These are phyloP conservation scores for Priceomyces castillae DNA, from an alignment of 805 yeast species.

Conservation along the genomic window DNA sequence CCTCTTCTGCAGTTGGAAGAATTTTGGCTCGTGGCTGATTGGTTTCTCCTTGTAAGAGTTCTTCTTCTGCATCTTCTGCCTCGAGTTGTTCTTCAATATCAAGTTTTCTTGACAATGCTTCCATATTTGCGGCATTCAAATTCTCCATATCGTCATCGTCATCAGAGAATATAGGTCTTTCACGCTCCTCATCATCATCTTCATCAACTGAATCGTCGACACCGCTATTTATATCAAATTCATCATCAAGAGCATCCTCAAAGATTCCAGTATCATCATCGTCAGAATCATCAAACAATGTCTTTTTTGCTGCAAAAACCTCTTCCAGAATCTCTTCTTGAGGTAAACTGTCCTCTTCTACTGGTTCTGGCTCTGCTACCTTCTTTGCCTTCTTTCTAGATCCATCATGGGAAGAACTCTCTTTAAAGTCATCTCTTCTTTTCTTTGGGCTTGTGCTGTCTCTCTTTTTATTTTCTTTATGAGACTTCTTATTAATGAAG, in stretches of 20 bases:
- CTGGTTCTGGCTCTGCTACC: slow-evolving; percentile 36
- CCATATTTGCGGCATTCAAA: slow-evolving; percentile 80
- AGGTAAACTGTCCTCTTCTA: slow-evolving; percentile 58
- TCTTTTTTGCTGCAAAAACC: slow-evolving; percentile 64
- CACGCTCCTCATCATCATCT: slow-evolving; percentile 56
- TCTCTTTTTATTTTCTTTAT: slow-evolving; percentile 39
- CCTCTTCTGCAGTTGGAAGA: slow-evolving; percentile 71
- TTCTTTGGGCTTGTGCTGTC: slow-evolving; percentile 15
- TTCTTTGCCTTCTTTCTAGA: slow-evolving; percentile 16
- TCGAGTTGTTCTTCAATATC: slow-evolving; percentile 55
- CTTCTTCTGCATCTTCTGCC: slow-evolving; percentile 49
- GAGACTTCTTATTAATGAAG: slow-evolving; percentile 48
- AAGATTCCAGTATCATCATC: slow-evolving; percentile 50
- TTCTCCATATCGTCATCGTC: slow-evolving; percentile 63
- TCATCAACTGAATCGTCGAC: slow-evolving; percentile 21
- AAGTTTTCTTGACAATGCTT: slow-evolving; percentile 63
- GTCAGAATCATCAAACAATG: slow-evolving; percentile 75
- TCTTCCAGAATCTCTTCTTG: slow-evolving; percentile 41
- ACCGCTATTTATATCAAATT: slow-evolving; percentile 32
- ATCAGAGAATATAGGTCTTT: slow-evolving; percentile 78
- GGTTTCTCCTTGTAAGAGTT: slow-evolving; percentile 55
- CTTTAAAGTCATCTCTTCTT: slow-evolving; percentile 8
- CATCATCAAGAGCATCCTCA: slow-evolving; percentile 35
- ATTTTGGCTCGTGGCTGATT: slow-evolving; percentile 73
- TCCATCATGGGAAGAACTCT: slow-evolving; percentile 3